Evolutionary conservation across 2,329 filamentous ascomycete genomes (phyloP), one percentile per base, ranked within the genome.

Genomic region (Lasiodiplodia theobromae): DNA sequence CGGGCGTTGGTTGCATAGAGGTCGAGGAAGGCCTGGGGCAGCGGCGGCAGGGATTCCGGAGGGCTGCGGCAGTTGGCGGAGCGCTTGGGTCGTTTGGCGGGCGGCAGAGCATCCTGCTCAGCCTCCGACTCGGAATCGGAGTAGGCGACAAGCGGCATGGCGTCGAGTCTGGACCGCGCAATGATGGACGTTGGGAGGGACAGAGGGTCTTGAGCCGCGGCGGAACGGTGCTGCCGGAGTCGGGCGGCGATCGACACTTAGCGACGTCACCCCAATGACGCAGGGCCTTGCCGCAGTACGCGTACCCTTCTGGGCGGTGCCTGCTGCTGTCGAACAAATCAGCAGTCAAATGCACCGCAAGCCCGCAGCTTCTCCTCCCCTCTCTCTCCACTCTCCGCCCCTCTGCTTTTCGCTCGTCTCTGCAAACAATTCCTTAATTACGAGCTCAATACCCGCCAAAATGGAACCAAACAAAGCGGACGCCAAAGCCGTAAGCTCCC

Each of bases 1-100:
- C 95, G 89, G 64, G 92, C 90, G 51, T 90, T 92, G 12, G 92
- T 91, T 34, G 94, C 91, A 80, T 99, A 98, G 67, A 98, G 86
- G 78, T 97, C 92, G 78, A 94, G 92, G 79, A 99, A 98, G 67
- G 88, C 83, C 14, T 89, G 80, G 10, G 94, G 95, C 25, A 97
- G 85, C 10, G 94, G 92, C 37, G 92, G 93, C 75, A 58, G 75
- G 62, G 70, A 66, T 66, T 14, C 8, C 25, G 44, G 44, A 47
- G 28, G 18, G 47, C 44, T 23, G 60, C 60, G 60, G 60, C 28
- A 52, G 64, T 64, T 68, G 57, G 69, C 31, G 40, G 54, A 31
- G 44, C 58, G 56, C 51, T 18, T 49, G 47, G 38, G 37, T 37
- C 38, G 47, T 53, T 65, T 67, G 52, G 54, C 56, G 23, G 57